Base-by-base conservation (phyloP, 768 basidiomycete genomes). In the Tubosaeta sp. region DNA sequence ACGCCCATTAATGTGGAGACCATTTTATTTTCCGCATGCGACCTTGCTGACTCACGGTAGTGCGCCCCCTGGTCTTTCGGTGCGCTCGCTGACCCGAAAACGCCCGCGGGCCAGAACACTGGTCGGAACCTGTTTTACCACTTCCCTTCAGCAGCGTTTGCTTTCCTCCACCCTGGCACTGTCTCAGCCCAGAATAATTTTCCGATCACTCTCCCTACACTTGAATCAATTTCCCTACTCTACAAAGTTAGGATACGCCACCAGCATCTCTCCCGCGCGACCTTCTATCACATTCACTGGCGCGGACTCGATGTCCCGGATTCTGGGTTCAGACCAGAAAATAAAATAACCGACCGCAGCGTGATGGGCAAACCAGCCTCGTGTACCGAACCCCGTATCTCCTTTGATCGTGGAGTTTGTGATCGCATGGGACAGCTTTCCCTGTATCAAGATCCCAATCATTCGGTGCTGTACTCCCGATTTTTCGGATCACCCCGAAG, bases 361-460 rank as follows among this genome's bases (percentile, higher is more conserved):
- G 53, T 9, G 22, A 22, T 19, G 22, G 26, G 43, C 37, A 26
- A 17, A 19, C 34, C n/a, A 5, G 34, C 51, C 50, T 39, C 49
- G 29, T 55, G 52, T 46, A 10, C 5, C 6, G 17, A 34, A 17
- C 31, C 34, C 19, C 51, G 17, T 38, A 42, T 42, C 38, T 32
- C 25, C n/a, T 27, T 31, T 55, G 55, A 63, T 57, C 10, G 55
- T 63, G 59, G 53, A 52, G 55, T 38, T 43, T 46, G 51, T 41
- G 33, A 52, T 55, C 50, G 25, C 46, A 55, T 33, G 39, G 39
- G 26, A 50, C 34, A 42, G 47, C 33, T 50, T 43, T 49, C 13
- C 4, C 8, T 25, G 41, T 12, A 44, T 50, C 48, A 41, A 27
- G 52, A 41, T 51, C 48, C 43, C 8, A 42, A 13, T 35, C 43